Base-by-base conservation (phyloP, 1,284 basidiomycete genomes). In the Fomitiporia mediterranea region DNA sequence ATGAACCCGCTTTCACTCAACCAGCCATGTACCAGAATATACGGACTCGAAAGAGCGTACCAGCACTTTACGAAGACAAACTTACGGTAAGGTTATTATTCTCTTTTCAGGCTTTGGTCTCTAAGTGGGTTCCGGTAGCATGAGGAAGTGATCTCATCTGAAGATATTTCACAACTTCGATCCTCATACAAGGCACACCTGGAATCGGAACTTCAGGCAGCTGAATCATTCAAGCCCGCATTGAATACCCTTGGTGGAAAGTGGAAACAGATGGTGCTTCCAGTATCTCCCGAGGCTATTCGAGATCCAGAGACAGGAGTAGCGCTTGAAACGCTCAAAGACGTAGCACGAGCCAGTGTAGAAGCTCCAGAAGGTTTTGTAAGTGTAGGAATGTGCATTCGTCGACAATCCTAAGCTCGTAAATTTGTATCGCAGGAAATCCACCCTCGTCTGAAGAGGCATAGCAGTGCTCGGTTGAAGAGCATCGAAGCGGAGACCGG, bases 21-120 rank as follows among this genome's bases (percentile, higher is more conserved):
- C 92, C 91, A 0, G 72, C 84, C 21, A 94, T 94, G 92, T 94
- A 94, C 69, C 81, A 90, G 67, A 83, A 89, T 71, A 93, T 94
- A 63, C 78, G 83, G 4, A 78, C 82, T 0, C 75, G 89, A 51
- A 83, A 78, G 43, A 90, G 87, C 2, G 89, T 94, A 4, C 91
- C 92, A 4, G 77, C 83, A 52, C 70, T 91, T 17, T 96, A 94
- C 65, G 92, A 94, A 66, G 79, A 86, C 52, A 83, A 82, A 55
- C 76, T 95, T 3, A 74, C 88, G 52, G 87, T 93, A 59, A 50
- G 9, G 81, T 72, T 32, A 11, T 39, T 35, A 35, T 28, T 21
- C 17, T 49, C 35, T 49, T n/a, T 19, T 9, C 17, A 11, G 21
- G 7, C 19, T 34, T 8, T 15, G 9, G 35, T 17, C 50, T 30